Evolutionary conservation across 768 basidiomycete species (phyloP).

Genomic region (Tulasnella sp.): DNA sequence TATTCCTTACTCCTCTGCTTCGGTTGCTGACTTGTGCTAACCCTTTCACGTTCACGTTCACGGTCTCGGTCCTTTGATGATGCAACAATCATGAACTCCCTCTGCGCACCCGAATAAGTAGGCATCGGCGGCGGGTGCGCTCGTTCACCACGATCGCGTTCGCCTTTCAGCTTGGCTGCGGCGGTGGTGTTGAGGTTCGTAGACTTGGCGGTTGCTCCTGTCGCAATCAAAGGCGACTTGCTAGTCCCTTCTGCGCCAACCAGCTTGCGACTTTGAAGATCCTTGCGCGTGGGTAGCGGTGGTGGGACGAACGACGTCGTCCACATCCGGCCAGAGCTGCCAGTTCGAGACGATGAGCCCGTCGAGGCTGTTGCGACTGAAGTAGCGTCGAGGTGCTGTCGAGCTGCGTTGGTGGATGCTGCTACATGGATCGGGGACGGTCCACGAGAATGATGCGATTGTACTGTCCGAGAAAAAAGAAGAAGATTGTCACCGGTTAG

Average conservation of each 20-base stretch:
- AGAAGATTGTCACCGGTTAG: not conserved
- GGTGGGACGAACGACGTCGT: constrained; percentile 10
- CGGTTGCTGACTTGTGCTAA: not conserved
- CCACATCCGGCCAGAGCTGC: constrained; percentile 10
- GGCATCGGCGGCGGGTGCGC: constrained; percentile 11
- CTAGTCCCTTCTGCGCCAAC: constrained; percentile 7
- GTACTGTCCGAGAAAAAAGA: not conserved
- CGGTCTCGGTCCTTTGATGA: constrained; percentile 7
- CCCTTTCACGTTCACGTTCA: not conserved
- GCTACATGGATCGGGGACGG: not conserved
- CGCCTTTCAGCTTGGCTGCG: not conserved
- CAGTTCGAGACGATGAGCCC: not conserved
- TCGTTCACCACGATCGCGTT: not conserved
- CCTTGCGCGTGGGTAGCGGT: not conserved
- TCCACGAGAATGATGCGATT: not conserved
- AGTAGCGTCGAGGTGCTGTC: not conserved
- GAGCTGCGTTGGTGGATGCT: not conserved
- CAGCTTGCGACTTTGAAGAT: not conserved
- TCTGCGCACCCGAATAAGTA: constrained; percentile 11
- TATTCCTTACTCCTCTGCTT: not conserved
- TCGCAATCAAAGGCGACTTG: not conserved
- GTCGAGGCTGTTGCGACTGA: constrained; percentile 9
- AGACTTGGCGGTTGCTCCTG: not conserved
- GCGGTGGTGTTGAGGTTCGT: not conserved
- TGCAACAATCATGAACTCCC: constrained; percentile 11